Percentiles rank a stretch among this genome's conserved stretches.
phyloP scores from a whole-genome alignment of 352 stramenopile genomes.

The Pythium rishiriense region DNA sequence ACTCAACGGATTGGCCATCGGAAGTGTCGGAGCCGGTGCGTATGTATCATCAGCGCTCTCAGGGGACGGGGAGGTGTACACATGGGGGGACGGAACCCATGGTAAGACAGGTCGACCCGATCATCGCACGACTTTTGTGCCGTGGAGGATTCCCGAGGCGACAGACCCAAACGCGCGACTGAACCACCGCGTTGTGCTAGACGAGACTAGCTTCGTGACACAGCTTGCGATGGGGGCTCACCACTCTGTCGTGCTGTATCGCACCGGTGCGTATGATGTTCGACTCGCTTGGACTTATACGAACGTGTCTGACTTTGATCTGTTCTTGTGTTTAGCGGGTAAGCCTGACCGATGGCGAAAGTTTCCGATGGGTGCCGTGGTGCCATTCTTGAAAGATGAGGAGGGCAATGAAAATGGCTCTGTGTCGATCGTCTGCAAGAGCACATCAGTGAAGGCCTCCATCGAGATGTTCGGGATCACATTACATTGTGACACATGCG shows the following conservation, averaged over 20 bases:
- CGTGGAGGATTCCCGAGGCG: constrained; percentile 50
- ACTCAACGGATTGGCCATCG: constrained; percentile 30
- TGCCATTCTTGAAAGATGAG: constrained; percentile 13
- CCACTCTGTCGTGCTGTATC: constrained; percentile 61
- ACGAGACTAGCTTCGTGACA: constrained; percentile 37
- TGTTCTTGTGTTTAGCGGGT: constrained; percentile 23
- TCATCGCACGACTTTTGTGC: constrained; percentile 53
- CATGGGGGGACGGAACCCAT: constrained; percentile 63
- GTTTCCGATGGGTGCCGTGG: constrained; percentile 43
- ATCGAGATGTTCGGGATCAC: constrained; percentile 40
- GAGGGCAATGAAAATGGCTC: constrained; percentile 20
- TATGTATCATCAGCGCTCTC: constrained; percentile 59
- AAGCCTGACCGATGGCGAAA: constrained; percentile 67
- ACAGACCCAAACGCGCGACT: neutral
- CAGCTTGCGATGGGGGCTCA: constrained; percentile 60
- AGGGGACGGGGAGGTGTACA: constrained; percentile 59
- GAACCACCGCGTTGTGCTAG: constrained; percentile 22
- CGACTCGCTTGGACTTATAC: neutral
- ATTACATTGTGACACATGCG: constrained; percentile 50
- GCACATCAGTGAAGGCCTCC: constrained; percentile 30
- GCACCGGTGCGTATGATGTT: constrained; percentile 25
- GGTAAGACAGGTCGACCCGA: constrained; percentile 47
- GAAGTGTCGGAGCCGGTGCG: constrained; percentile 50
- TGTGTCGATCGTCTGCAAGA: constrained; percentile 24
- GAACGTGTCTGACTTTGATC: neutral